Percentiles rank a stretch among this genome's conserved stretches.
phyloP scores from a whole-genome alignment of 805 yeast species.

The Lachancea sp. region DNA sequence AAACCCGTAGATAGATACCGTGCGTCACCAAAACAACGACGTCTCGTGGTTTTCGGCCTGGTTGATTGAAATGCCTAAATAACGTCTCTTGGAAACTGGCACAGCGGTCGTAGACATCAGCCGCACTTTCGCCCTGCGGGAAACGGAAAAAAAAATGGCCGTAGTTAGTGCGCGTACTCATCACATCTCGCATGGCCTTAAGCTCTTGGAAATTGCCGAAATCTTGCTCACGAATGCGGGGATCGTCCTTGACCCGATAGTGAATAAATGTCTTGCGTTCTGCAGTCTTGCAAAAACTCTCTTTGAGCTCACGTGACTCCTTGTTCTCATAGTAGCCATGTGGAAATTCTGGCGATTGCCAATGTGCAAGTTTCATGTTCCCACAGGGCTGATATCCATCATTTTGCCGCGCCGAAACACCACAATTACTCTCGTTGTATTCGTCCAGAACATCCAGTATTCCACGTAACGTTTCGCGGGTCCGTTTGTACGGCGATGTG shows the following conservation, averaged over 20 bases:
- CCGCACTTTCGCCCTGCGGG: slow-evolving; percentile 93
- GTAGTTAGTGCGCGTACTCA: slow-evolving; percentile 80
- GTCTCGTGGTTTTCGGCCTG: slow-evolving; percentile 57
- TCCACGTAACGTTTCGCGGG: slow-evolving; percentile 76
- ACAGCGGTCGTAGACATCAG: slow-evolving; percentile 88
- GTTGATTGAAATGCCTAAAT: slow-evolving; percentile 68
- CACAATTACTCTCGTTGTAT: slow-evolving; percentile 25
- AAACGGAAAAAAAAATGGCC: slow-evolving; percentile 87
- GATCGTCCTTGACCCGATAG: slow-evolving; percentile 72
- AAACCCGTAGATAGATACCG: slow-evolving; percentile 91
- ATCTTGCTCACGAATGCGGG: slow-evolving; percentile 89
- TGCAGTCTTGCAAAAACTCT: slow-evolving; percentile 3
- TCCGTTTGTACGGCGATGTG: slow-evolving; percentile 80
- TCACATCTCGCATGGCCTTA: slow-evolving; percentile 68
- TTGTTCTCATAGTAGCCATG: slow-evolving; percentile 26
- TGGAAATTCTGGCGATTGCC: slow-evolving; percentile 24
- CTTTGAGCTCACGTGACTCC: slow-evolving; percentile 4
- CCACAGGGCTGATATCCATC: slow-evolving; percentile 24
- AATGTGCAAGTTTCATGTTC: slow-evolving; percentile 24
- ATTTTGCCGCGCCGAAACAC: slow-evolving; percentile 17
- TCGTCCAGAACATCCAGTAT: slow-evolving; percentile 50
- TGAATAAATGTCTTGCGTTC: slow-evolving; percentile 28
- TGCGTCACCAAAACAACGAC: slow-evolving; percentile 83
- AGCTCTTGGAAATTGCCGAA: slow-evolving; percentile 88
- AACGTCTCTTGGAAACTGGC: slow-evolving; percentile 85